These are phyloP conservation scores for Syncephalastrum racemosum DNA, from an alignment of 371 early-diverging fungal species.

Conservation along the genomic window DNA sequence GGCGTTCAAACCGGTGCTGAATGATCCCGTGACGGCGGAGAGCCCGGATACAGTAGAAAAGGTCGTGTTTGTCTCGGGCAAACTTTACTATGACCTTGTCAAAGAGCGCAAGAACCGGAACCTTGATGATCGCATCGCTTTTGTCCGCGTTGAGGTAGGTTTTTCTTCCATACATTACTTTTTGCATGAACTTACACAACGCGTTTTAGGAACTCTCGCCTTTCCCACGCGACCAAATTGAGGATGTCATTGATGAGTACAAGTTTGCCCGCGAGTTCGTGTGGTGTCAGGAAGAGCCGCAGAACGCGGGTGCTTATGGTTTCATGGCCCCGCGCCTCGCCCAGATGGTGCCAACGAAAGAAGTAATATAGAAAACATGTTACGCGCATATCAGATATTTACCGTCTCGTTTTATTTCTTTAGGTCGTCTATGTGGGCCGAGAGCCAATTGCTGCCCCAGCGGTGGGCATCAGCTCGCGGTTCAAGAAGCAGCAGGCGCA, in stretches of 20 bases:
- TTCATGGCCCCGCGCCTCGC: slow-evolving; percentile 86
- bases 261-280: slow-evolving; percentile 69
- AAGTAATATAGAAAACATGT: slow-evolving; percentile 20
- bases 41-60: slow-evolving; percentile 56
- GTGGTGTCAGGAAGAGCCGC: slow-evolving; percentile 96
- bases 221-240: slow-evolving; percentile 80
- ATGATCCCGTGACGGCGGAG: slow-evolving; percentile 48
- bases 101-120: slow-evolving; percentile 72
- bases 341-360: slow-evolving; percentile 59
- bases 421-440: slow-evolving; percentile 72
- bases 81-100: slow-evolving; percentile 88
- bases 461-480: slow-evolving; percentile 60
- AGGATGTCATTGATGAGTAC: slow-evolving; percentile 65
- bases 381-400: neutral
- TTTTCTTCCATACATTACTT: neutral
- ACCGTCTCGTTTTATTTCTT: slow-evolving; percentile 1
- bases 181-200: neutral
- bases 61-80: slow-evolving; percentile 87
- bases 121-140: slow-evolving; percentile 70
- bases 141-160: slow-evolving; percentile 79
- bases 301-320: slow-evolving; percentile 89
- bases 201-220: slow-evolving; percentile 78
- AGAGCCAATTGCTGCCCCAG: slow-evolving; percentile 72
- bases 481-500: slow-evolving; percentile 38
- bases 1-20: slow-evolving; percentile 77